Evolutionary conservation across 1,139 yeast species (phyloP), one percentile per base, ranked within the genome.

Genomic region (Protomyces lactucae-debilis): DNA sequence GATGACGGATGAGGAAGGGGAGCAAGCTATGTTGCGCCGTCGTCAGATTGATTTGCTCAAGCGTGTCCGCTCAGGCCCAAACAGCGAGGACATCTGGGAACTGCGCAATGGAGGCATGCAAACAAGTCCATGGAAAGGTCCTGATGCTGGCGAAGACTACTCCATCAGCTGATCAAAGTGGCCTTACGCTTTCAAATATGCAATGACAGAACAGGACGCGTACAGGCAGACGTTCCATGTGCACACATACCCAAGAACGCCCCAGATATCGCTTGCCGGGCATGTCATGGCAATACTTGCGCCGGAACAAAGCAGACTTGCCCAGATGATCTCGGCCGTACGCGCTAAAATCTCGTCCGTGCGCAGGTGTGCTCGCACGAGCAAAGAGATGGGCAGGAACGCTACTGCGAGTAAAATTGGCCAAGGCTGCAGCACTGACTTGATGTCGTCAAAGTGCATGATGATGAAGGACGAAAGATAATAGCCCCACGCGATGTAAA

Each of bases 71-170:
- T 16, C 48, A 12, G 67, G 67, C 8, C 66, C 65, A 23, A 66
- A 64, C 21, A 66, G 67, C 32, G 67, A 66, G 57, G 66, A 66
- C 23, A 45, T 66, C 55, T 66, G 67, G 67, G 53, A 57, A 16
- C 18, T 60, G 12, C 66, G 66, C 4, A 25, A 43, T n/a, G 53
- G 45, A 10, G 52, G 52, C 39, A 56, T 51, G 36, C 37, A n/a
- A 23, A 18, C 48, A 18, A 43, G 25, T 43, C 48, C 48, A 43
- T 43, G 48, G 48, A 43, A 43, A 4, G 48, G 48, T 5, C 48
- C 48, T 21, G 48, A 43, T n/a, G 48, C 48, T 6, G 48, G 48
- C 12, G 48, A 43, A 18, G 48, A 43, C 10, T 43, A 43, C 1
- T 43, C 48, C 21, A 43, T 43, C 48, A 43, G 48, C 48, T 43